These are phyloP conservation scores for Colletotrichum sp. DNA, from an alignment of 2,329 filamentous ascomycete species.

Conservation along the genomic window DNA sequence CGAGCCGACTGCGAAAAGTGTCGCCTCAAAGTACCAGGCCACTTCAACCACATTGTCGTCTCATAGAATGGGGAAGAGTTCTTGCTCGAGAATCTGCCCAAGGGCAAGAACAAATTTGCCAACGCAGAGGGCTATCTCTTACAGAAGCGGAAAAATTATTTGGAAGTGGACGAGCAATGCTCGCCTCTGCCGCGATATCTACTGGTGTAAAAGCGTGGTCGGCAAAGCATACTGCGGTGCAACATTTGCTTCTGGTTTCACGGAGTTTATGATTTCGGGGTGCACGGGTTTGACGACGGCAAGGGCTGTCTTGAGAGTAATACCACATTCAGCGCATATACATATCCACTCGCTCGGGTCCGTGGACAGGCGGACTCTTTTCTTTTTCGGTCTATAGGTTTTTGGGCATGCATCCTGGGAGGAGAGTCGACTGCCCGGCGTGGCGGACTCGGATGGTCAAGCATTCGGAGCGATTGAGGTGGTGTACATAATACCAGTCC, in stretches of 20 bases:
- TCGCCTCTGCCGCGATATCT: background rate
- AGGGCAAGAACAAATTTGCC: background rate
- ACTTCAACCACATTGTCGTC: slow-evolving; percentile 81
- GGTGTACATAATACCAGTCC: slow-evolving; percentile 12
- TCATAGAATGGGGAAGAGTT: slow-evolving; percentile 47
- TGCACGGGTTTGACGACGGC: background rate
- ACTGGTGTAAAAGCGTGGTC: background rate
- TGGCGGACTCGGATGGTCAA: background rate
- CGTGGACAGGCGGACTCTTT: background rate
- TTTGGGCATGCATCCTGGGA: background rate
- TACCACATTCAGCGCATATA: slow-evolving; percentile 14
- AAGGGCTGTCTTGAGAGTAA: background rate
- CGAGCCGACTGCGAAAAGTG: slow-evolving; percentile 81
- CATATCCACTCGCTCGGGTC: slow-evolving; percentile 7
- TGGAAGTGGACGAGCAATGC: background rate
- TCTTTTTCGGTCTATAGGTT: background rate
- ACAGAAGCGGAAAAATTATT: background rate
- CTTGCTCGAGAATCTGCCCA: background rate
- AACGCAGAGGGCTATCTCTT: background rate
- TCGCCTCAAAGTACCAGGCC: slow-evolving; percentile 74
- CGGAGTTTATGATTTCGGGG: background rate
- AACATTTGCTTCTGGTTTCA: background rate
- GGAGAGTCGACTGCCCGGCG: background rate
- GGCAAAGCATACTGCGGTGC: background rate
- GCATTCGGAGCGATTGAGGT: background rate